phyloP scores from a whole-genome alignment of 208 protist species.

The Naegleria fowleri region DNA sequence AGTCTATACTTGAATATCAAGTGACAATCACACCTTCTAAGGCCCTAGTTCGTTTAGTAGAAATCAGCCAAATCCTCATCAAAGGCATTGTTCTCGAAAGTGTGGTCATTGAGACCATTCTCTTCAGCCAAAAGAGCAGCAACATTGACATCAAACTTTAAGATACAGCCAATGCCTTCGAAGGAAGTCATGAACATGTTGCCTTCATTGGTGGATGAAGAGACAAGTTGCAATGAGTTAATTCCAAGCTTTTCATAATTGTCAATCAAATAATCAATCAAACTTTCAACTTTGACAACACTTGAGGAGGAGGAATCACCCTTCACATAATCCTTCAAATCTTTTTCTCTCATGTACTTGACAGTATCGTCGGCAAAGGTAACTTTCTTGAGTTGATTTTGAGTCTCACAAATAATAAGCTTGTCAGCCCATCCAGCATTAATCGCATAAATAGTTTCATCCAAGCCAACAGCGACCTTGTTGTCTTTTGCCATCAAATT shows the following conservation, averaged over 20 bases:
- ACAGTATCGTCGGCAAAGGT: neutral
- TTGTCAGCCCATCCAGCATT: conserved; percentile 94
- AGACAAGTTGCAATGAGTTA: conserved; percentile 73
- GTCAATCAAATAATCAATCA: conserved; percentile 54
- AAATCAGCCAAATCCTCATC: neutral
- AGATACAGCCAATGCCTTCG: conserved; percentile 87
- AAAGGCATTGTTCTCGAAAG: neutral
- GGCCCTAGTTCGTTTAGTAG: neutral
- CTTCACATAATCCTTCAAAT: conserved; percentile 43
- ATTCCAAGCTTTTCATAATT: neutral
- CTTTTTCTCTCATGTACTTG: neutral
- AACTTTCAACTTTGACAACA: conserved; percentile 58
- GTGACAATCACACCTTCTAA: too few species aligned
- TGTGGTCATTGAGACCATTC: neutral
- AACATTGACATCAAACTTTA: conserved; percentile 28
- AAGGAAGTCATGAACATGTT: conserved; percentile 96
- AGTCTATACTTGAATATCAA: too few species aligned
- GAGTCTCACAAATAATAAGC: conserved; percentile 98
- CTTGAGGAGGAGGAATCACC: conserved; percentile 56
- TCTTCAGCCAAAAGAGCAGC: neutral
- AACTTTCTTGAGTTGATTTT: conserved; percentile 66
- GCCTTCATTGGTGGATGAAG: conserved; percentile 89
- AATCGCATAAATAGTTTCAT: conserved; percentile 89
- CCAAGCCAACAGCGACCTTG: conserved; percentile 96
- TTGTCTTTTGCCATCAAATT: conserved; percentile 97